These are phyloP conservation scores for Colletotrichum sp. DNA, from an alignment of 2,329 filamentous ascomycete species.

Conservation along the genomic window DNA sequence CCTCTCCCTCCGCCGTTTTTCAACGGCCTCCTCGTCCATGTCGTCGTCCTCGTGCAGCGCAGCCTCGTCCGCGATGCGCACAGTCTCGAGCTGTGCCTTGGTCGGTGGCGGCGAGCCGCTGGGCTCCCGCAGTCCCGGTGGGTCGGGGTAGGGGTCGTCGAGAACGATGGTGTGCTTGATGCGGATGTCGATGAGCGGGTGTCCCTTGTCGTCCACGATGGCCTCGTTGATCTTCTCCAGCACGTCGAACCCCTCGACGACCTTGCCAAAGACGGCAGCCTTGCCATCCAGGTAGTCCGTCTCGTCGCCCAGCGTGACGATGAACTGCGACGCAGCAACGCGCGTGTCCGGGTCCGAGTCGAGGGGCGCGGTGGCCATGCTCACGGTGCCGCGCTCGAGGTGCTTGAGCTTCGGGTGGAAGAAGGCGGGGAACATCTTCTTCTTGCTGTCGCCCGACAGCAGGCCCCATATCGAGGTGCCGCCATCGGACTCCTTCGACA, in stretches of 20 bases:
- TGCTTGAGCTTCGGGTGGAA: constrained; percentile 90
- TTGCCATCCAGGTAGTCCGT: constrained; percentile 92
- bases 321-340: constrained; percentile 89
- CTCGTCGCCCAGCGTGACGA: constrained; percentile 88
- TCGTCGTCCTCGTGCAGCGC: constrained; percentile 75
- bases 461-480: constrained; percentile 93
- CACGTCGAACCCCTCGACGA: constrained; percentile 94
- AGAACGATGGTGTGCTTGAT: constrained; percentile 92
- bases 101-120: constrained; percentile 81
- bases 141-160: constrained; percentile 91
- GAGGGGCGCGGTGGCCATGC: constrained; percentile 91
- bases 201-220: constrained; percentile 84
- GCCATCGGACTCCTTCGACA: constrained; percentile 85
- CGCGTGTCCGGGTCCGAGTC: constrained; percentile 79
- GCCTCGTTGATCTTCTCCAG: constrained; percentile 92
- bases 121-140: constrained; percentile 75
- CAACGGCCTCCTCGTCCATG: constrained; percentile 77
- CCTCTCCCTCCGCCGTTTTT: constrained; percentile 81
- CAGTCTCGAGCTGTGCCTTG: constrained; percentile 85
- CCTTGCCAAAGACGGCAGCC: constrained; percentile 92
- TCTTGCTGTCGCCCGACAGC: constrained; percentile 68
- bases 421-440: constrained; percentile 82
- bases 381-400: constrained; percentile 86
- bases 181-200: constrained; percentile 91
- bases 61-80: constrained; percentile 90